Evolutionary conservation across 768 basidiomycete species (phyloP).

Genomic region (Amanita rimosa): DNA sequence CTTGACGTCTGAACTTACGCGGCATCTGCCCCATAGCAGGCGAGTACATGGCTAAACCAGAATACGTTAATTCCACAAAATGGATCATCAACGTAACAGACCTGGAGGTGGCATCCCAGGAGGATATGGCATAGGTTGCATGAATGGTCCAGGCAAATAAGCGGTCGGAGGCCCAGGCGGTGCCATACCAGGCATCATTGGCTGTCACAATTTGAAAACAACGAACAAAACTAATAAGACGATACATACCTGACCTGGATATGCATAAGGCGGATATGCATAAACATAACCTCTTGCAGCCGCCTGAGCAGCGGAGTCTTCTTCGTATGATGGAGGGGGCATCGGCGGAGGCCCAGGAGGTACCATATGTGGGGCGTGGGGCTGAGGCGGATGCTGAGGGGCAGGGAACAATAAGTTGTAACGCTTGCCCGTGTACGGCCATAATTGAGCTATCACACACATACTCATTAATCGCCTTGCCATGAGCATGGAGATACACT

Average conservation of each 20-base stretch:
- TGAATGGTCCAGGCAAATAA: constrained; percentile 72
- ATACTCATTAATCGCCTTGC: background rate
- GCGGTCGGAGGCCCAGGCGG: constrained; percentile 68
- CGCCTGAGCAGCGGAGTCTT: constrained; percentile 54
- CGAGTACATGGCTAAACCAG: constrained; percentile 63
- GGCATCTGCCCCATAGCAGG: constrained; percentile 84
- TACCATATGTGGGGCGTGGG: constrained; percentile 52
- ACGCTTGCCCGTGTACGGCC: constrained; percentile 88
- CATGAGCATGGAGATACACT: constrained; percentile 19
- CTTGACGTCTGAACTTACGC: constrained; percentile 38
- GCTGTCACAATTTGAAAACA: constrained; percentile 24
- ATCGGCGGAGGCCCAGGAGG: constrained; percentile 60
- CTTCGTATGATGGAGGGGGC: constrained; percentile 70
- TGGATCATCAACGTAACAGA: constrained; percentile 14
- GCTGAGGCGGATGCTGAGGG: constrained; percentile 49
- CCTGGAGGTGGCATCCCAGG: constrained; percentile 72
- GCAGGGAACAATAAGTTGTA: constrained; percentile 71
- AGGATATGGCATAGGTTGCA: constrained; percentile 81
- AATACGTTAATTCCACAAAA: constrained; percentile 1
- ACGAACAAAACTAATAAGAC: background rate
- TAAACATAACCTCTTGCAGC: constrained; percentile 58
- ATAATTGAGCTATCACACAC: constrained; percentile 45
- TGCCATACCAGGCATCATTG: constrained; percentile 79
- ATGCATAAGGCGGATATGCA: constrained; percentile 65
- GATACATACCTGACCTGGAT: constrained; percentile 58